These are phyloP conservation scores for Physcomitrium patens DNA, from an alignment of 225 moss, liverwort and hornwort genomes.

Conservation along the genomic window DNA sequence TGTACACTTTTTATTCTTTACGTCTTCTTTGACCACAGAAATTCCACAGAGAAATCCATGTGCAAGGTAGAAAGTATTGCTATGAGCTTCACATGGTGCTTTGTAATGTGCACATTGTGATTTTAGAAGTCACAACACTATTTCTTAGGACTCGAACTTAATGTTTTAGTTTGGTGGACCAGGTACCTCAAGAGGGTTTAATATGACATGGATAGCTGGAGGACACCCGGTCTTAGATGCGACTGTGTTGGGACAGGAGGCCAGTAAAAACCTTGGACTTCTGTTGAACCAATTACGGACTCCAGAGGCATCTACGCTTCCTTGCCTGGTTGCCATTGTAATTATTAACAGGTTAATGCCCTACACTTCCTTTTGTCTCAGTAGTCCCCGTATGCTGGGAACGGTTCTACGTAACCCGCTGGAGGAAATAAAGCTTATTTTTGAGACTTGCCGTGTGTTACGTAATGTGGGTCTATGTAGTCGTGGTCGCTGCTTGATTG, in stretches of 20 bases:
- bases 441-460: conserved; percentile 34
- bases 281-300: conserved; percentile 91
- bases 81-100: conserved; percentile 8
- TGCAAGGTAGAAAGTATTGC: background rate
- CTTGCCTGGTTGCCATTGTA: conserved; percentile 99
- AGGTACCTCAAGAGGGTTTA: conserved; percentile 83
- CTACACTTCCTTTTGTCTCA: conserved; percentile 48
- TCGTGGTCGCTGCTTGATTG: conserved; percentile 30
- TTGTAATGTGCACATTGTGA: conserved; percentile 18
- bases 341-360: conserved; percentile 92
- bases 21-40: conserved; percentile 4
- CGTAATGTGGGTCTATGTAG: conserved; percentile 28
- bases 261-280: conserved; percentile 92
- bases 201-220: conserved; percentile 94
- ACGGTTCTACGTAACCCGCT: conserved; percentile 51
- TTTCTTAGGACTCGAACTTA: conserved; percentile 1
- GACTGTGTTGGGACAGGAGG: conserved; percentile 96
- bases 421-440: conserved; percentile 57
- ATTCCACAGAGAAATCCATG: conserved; percentile 1
- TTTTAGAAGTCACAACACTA: conserved; percentile 5
- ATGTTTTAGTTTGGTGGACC: conserved; percentile 25
- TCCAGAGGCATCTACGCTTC: conserved; percentile 90
- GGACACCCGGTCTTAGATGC: conserved; percentile 95
- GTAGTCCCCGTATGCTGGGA: conserved; percentile 52
- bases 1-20: background rate